These are phyloP conservation scores for Fusarium kyushuense DNA, from an alignment of 2,329 filamentous ascomycete species.

Conservation along the genomic window DNA sequence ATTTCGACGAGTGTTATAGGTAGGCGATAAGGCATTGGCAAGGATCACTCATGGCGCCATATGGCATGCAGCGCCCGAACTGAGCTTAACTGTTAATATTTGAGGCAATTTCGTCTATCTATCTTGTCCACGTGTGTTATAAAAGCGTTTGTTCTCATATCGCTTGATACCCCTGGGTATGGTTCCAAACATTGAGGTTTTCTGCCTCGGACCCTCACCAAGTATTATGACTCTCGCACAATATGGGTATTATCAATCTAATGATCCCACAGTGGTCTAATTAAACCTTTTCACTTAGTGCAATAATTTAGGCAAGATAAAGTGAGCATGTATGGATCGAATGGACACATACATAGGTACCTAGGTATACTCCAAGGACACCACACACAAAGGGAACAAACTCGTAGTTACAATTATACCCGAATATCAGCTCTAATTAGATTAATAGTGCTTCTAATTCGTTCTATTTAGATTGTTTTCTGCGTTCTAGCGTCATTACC, in stretches of 20 bases:
- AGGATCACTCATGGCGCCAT: not conserved
- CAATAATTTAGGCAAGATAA: not conserved
- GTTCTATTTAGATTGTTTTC: not conserved
- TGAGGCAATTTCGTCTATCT: not conserved
- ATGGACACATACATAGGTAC: not conserved
- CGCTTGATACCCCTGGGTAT: not conserved
- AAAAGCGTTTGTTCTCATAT: not conserved
- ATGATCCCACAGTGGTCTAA: too few species aligned
- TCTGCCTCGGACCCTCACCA: not conserved
- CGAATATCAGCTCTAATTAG: too few species aligned
- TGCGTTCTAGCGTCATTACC: not conserved
- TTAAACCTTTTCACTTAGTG: not conserved
- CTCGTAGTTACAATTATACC: not conserved
- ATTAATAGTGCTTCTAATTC: too few species aligned
- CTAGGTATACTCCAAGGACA: not conserved
- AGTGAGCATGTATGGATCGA: not conserved
- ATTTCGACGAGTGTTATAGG: not conserved
- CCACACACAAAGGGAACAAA: not conserved
- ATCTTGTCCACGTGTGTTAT: too few species aligned
- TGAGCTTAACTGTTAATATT: not conserved
- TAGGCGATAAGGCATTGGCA: not conserved
- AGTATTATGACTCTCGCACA: not conserved
- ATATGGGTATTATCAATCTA: not conserved
- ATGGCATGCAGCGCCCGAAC: not conserved
- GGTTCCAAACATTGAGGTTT: not conserved